phyloP scores from a whole-genome alignment of 148 eudicot species.

The Bassia scoparia region DNA sequence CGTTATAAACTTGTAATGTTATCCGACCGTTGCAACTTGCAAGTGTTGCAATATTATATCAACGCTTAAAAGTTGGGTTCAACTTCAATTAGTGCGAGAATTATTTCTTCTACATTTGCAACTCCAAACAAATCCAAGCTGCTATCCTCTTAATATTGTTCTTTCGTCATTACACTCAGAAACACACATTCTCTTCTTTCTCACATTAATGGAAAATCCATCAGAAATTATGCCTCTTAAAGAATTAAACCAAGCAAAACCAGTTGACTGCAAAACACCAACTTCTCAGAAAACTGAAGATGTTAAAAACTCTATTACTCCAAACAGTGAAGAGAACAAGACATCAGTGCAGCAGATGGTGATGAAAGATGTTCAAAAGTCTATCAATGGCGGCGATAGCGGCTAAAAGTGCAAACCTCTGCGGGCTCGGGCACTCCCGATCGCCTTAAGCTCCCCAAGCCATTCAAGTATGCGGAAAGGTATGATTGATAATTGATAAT shows the following conservation, averaged over 20 bases:
- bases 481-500: no score
- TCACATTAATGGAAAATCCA: constrained; percentile 7
- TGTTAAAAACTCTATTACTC: background rate
- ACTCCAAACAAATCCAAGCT: background rate
- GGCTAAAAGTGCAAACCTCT: constrained; percentile 23
- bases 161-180: background rate
- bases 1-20: no score
- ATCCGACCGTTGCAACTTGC: no score
- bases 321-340: background rate
- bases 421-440: constrained; percentile 30
- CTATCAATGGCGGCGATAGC: no score
- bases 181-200: background rate
- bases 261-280: constrained; percentile 11
- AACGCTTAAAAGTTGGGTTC: no score
- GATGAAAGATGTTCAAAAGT: background rate
- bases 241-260: constrained; percentile 1
- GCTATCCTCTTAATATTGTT: background rate
- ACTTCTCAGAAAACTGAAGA: background rate
- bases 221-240: constrained; percentile 7
- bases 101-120: no score
- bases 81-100: no score
- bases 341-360: background rate
- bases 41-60: no score
- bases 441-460: constrained; percentile 41
- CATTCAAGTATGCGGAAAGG: constrained; percentile 55